Conservation (phyloP, 306 rosid genomes). For the Quercus alba region DNA sequence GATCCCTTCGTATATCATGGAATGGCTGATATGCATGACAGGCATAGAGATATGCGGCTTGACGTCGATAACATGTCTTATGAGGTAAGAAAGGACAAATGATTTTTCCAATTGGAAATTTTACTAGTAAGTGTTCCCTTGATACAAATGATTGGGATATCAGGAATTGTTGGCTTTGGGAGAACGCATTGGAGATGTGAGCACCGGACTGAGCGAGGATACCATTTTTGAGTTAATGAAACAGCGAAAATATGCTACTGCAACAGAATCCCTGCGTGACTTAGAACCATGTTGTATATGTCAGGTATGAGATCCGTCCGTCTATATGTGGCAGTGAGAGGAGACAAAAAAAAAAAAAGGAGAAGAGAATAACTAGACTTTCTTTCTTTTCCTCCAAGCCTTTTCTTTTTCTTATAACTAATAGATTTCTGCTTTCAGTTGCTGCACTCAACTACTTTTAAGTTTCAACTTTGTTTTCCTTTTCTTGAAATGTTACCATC, state of each 20-base stretch:
- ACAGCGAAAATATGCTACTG: conserved; percentile 31
- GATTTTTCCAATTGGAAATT: conserved; percentile 8
- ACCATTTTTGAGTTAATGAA: conserved; percentile 53
- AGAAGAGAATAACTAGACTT: too few species aligned
- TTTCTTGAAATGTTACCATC: conserved; percentile 3
- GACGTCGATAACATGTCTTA: conserved; percentile 95
- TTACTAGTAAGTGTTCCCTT: conserved; percentile 10
- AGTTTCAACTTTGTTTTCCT: not conserved
- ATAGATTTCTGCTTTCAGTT: not conserved
- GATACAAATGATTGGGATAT: conserved; percentile 23
- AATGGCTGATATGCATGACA: conserved; percentile 80
- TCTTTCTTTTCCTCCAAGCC: too few species aligned
- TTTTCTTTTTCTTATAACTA: not conserved
- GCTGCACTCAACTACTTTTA: conserved; percentile 3
- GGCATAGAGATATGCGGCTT: conserved; percentile 95
- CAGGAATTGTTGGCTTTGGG: conserved; percentile 86
- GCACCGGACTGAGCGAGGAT: conserved; percentile 73
- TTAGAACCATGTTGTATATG: conserved; percentile 86
- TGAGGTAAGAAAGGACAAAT: conserved; percentile 54
- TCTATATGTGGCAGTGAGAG: not conserved
- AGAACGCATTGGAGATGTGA: conserved; percentile 86
- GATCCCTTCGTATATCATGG: conserved; percentile 78
- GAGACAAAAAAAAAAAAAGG: not conserved
- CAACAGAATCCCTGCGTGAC: conserved; percentile 33
- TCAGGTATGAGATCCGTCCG: conserved; percentile 47